A percentile compares a stretch with the other conserved stretches of the same genome.
phyloP scores from a whole-genome alignment of 176 grass and related monocot genomes.

The Triticum urartu region DNA sequence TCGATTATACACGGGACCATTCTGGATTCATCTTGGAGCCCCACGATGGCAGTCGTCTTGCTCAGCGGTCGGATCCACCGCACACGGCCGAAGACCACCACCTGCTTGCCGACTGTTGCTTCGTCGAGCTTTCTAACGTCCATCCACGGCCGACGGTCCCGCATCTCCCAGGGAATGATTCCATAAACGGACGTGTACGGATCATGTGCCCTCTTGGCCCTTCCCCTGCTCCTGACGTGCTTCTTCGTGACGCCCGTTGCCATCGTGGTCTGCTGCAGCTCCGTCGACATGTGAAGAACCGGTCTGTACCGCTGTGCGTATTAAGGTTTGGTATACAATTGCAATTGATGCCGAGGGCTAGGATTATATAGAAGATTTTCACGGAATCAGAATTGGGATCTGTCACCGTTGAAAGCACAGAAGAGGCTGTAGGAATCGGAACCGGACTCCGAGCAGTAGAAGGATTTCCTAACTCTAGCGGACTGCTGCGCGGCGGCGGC shows the following conservation, averaged over 20 bases:
- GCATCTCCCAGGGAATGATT: neutral
- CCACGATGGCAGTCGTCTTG: too few relatives aligned
- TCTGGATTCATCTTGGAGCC: too few relatives aligned
- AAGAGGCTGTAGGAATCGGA: too few relatives aligned
- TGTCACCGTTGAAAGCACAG: too few relatives aligned
- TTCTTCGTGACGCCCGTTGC: neutral
- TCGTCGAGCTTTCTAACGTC: neutral
- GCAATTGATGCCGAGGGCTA: too few relatives aligned
- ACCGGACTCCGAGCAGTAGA: too few relatives aligned
- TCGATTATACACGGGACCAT: neutral
- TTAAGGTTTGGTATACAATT: too few relatives aligned
- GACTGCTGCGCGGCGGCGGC: too few relatives aligned
- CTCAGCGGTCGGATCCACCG: too few relatives aligned
- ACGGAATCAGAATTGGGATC: too few relatives aligned
- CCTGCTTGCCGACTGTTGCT: neutral
- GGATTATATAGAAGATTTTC: too few relatives aligned
- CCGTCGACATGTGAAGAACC: neutral
- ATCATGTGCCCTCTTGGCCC: neutral
- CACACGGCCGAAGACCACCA: neutral
- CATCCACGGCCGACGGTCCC: neutral
- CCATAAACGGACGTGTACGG: neutral
- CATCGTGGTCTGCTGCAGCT: neutral
- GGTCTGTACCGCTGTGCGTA: neutral
- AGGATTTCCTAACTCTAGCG: too few relatives aligned
- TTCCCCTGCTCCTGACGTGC: neutral